A percentile compares a stretch with the other conserved stretches of the same genome.
Conservation (phyloP, 169 alveolate genomes). For the Besnoitia besnoiti region DNA sequence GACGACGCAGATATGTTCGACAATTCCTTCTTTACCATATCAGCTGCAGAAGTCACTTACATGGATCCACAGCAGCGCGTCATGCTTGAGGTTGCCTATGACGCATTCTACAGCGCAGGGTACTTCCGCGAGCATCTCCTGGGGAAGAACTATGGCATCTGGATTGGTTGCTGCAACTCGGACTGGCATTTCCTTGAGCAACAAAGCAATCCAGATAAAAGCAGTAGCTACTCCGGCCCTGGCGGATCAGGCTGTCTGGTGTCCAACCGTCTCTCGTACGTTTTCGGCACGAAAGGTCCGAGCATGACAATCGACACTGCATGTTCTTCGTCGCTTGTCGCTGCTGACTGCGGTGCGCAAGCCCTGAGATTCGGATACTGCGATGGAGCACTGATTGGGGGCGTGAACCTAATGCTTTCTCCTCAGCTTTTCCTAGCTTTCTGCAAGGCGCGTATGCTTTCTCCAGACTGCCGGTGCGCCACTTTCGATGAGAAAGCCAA, state of each 20-base stretch:
- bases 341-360: constrained; percentile 78
- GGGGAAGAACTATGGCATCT: constrained; percentile 70
- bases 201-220: constrained; percentile 52
- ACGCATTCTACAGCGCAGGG: constrained; percentile 73
- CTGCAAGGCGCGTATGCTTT: constrained; percentile 78
- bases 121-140: constrained; percentile 51
- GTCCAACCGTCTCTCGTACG: constrained; percentile 80
- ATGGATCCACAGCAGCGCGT: constrained; percentile 85
- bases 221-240: constrained; percentile 65
- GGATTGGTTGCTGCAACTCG: constrained; percentile 75
- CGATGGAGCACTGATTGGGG: constrained; percentile 78
- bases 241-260: constrained; percentile 72
- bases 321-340: constrained; percentile 82
- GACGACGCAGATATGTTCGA: constrained; percentile 75
- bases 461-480: constrained; percentile 77
- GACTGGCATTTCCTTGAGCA: constrained; percentile 72
- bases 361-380: constrained; percentile 72
- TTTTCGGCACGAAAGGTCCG: constrained; percentile 79
- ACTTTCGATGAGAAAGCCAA: constrained; percentile 80
- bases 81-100: constrained; percentile 76
- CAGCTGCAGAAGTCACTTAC: constrained; percentile 69
- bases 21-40: constrained; percentile 68
- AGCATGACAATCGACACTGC: constrained; percentile 83
- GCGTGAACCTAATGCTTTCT: constrained; percentile 79
- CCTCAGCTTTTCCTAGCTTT: constrained; percentile 80